Evolutionary conservation across 495 filamentous ascomycete species (phyloP).

Genomic region (Penicillium dipodomyicola): DNA sequence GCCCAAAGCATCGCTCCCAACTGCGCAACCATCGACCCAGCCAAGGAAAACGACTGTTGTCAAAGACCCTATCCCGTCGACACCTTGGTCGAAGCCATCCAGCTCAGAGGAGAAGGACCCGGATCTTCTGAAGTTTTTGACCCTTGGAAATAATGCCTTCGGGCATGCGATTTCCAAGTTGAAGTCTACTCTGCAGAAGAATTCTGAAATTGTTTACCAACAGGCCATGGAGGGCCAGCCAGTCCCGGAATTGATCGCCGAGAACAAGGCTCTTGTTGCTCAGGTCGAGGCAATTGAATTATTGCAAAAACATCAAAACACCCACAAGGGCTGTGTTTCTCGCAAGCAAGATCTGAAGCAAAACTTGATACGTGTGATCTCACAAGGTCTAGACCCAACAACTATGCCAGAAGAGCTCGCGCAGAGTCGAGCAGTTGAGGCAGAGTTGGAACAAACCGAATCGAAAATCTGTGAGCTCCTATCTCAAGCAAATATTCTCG

Average conservation of each 20-base stretch:
- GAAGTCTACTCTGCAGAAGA: slow-evolving; percentile 32
- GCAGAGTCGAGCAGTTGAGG: slow-evolving; percentile 34
- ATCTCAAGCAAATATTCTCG: slow-evolving; percentile 21
- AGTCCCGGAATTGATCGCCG: slow-evolving; percentile 36
- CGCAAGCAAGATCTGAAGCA: slow-evolving; percentile 36
- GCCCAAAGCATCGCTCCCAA: slow-evolving; percentile 3
- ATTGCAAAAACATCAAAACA: slow-evolving; percentile 29
- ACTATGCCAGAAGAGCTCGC: slow-evolving; percentile 36
- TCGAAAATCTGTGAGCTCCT: slow-evolving; percentile 33
- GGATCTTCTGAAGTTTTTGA: slow-evolving; percentile 33
- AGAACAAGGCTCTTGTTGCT: slow-evolving; percentile 35
- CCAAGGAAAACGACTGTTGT: slow-evolving; percentile 10
- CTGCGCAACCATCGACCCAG: slow-evolving; percentile 11
- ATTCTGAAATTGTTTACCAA: slow-evolving; percentile 41
- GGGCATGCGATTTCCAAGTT: slow-evolving; percentile 24
- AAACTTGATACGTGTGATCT: slow-evolving; percentile 34
- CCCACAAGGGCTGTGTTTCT: slow-evolving; percentile 26
- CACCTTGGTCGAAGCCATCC: slow-evolving; percentile 19
- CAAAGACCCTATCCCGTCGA: slow-evolving; percentile 8
- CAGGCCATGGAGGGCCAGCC: slow-evolving; percentile 42
- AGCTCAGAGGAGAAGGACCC: slow-evolving; percentile 26
- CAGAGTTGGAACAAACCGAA: slow-evolving; percentile 37
- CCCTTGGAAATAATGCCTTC: slow-evolving; percentile 24
- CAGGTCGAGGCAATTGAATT: slow-evolving; percentile 37
- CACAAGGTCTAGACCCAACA: slow-evolving; percentile 36